Evolutionary conservation across 805 yeast genomes (phyloP).

Genomic region (Yarrowia alimentaria): DNA sequence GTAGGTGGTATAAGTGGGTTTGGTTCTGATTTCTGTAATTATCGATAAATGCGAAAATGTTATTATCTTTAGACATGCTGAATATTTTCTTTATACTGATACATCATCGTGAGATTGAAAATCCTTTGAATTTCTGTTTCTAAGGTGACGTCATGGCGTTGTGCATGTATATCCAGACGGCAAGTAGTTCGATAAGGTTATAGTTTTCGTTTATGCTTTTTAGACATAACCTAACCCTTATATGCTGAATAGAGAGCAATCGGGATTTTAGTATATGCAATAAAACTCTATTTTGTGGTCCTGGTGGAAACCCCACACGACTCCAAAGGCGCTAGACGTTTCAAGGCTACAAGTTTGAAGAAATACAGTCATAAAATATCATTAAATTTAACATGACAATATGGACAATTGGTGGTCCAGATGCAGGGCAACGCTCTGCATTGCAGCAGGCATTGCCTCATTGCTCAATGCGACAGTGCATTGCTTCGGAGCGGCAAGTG

Average conservation of each 20-base stretch:
- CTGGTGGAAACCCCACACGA: slow-evolving; percentile 5
- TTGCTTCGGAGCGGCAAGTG: background rate
- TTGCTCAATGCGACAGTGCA: slow-evolving; percentile 1
- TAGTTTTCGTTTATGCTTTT: too few species aligned
- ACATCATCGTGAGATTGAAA: too few species aligned
- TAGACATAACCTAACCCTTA: background rate
- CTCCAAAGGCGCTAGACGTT: background rate
- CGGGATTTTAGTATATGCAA: slow-evolving; percentile 15
- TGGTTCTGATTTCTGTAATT: too few species aligned
- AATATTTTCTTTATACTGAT: too few species aligned
- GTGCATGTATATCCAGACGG: too few species aligned
- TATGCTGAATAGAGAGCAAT: slow-evolving; percentile 17
- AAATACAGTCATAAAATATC: slow-evolving; percentile 1
- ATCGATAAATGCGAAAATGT: too few species aligned
- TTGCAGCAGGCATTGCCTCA: background rate
- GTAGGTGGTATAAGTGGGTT: too few species aligned
- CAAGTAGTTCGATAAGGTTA: slow-evolving; percentile 6
- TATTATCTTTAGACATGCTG: too few species aligned
- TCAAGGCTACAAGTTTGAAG: background rate
- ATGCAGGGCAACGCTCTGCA: background rate
- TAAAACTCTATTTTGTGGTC: background rate
- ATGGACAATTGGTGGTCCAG: background rate
- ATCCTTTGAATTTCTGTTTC: too few species aligned
- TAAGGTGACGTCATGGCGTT: too few species aligned
- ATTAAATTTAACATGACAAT: slow-evolving; percentile 3